A percentile compares a stretch with the other conserved stretches of the same genome.
phyloP scores from a whole-genome alignment of 163 green algal genomes.

The Trebouxiophyceae sp. region DNA sequence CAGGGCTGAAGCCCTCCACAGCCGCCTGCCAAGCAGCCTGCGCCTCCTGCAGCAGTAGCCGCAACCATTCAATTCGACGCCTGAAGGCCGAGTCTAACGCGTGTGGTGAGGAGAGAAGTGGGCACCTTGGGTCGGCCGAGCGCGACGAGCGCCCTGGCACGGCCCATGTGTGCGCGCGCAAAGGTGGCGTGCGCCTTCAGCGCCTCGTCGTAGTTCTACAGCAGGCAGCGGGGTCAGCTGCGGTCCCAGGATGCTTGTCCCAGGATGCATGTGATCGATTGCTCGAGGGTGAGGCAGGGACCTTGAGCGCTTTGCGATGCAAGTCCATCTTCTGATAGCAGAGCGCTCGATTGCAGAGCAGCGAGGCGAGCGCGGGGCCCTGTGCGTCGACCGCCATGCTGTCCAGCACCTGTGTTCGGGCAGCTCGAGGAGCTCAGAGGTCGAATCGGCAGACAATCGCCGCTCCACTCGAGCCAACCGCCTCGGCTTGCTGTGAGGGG shows the following conservation, averaged over 20 bases:
- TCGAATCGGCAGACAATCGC: too few relatives aligned
- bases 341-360: slow-evolving; percentile 32
- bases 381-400: not conserved
- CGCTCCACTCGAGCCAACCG: too few relatives aligned
- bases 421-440: too few relatives aligned
- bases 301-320: slow-evolving; percentile 68
- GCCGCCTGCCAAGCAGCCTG: not conserved
- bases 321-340: slow-evolving; percentile 59
- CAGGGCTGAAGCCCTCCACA: not conserved
- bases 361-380: not conserved
- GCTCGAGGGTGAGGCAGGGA: slow-evolving; percentile 4
- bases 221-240: too few relatives aligned
- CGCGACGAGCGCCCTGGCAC: slow-evolving; percentile 47
- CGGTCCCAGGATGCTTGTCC: too few relatives aligned
- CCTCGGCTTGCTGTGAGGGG: too few relatives aligned
- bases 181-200: slow-evolving; percentile 17
- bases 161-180: slow-evolving; percentile 31
- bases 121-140: slow-evolving; percentile 17
- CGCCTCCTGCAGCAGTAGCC: not conserved
- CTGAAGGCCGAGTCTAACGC: too few relatives aligned
- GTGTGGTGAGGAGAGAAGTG: not conserved
- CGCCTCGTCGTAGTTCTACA: slow-evolving; percentile 58
- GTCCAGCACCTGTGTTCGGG: not conserved
- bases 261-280: too few relatives aligned
- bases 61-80: too few relatives aligned